Evolutionary conservation across 23 red algal species (phyloP).

Genomic region (Gracilariopsis chorda): DNA sequence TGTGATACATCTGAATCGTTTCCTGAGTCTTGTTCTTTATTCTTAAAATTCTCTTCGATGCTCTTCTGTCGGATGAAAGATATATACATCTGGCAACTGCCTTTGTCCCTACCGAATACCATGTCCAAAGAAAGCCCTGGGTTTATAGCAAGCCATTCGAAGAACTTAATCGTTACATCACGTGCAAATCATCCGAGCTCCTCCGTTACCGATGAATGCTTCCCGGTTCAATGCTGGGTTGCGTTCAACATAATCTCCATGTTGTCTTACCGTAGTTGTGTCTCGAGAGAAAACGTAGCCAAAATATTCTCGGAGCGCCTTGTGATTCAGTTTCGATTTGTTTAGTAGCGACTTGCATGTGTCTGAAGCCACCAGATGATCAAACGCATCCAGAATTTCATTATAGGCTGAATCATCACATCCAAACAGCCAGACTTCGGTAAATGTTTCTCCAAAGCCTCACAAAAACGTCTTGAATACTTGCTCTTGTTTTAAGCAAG

Average conservation of each 20-base stretch:
- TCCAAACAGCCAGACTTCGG: background rate
- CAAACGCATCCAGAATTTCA: background rate
- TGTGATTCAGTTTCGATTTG: background rate
- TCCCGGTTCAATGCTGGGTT: background rate
- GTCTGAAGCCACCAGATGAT: background rate
- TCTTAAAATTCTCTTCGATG: too few relatives aligned
- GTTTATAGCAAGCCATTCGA: constrained; percentile 32
- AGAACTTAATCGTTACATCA: constrained; percentile 41
- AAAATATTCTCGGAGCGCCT: background rate
- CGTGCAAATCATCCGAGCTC: background rate
- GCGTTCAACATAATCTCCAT: constrained; percentile 21
- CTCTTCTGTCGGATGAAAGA: constrained; percentile 9
- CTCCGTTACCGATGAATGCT: background rate
- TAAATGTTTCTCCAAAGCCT: background rate
- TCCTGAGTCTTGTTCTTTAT: constrained; percentile 3
- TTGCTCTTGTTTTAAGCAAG: background rate
- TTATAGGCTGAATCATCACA: background rate
- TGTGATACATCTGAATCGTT: constrained; percentile 40
- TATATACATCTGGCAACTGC: constrained; percentile 15
- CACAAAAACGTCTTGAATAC: background rate
- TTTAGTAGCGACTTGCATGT: background rate
- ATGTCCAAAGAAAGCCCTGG: constrained; percentile 36
- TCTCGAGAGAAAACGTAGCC: background rate
- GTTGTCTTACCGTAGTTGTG: background rate
- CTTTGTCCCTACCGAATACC: constrained; percentile 49